Evolutionary conservation across 768 basidiomycete genomes (phyloP), one percentile per base, ranked within the genome.

Genomic region (Pleurotus giganteus): DNA sequence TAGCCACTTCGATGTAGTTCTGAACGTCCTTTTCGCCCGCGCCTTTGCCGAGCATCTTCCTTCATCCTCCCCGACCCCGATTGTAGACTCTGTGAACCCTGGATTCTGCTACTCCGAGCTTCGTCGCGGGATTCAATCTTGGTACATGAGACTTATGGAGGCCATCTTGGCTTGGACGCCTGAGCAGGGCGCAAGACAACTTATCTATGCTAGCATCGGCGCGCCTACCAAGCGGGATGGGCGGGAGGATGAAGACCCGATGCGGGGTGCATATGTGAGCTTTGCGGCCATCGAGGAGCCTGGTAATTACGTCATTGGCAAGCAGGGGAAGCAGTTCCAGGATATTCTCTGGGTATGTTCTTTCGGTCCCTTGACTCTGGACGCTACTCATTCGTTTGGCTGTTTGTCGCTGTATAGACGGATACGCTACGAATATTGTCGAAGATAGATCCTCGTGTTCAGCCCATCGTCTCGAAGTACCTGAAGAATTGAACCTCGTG

Each of bases 41-140:
- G 70, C 69, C 2, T 61, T 81, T 0, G 63, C 63, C 9, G 65
- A 61, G 8, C 66, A 62, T 19, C 62, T 78, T n/a, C 36, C 62
- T 17, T 17, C 9, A 7, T n/a, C 2, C 24, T 56, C 46, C 56
- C 59, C 43, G 39, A 45, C 62, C 4, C 53, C 77, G n/a, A 71
- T 74, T 34, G 67, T 72, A 50, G 67, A 69, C 53, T 46, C 67
- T 29, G 65, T 74, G 29, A 72, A 74, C 50, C 79, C 79, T 13
- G 77, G 77, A 2, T 72, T 67, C 58, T 76, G 76, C 59, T 47
- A 61, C 19, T 76, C 75, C 6, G 66, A 71, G 17, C 61, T 81
- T 2, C 61, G 66, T 0, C 59, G 71, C 23, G 57, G 63, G 4
- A n/a, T 72, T 2, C 39, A 47, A 64, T 62, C 1, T 8, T 67